phyloP scores from a whole-genome alignment of 441 rosid species.

The Aquilaria agallochum region DNA sequence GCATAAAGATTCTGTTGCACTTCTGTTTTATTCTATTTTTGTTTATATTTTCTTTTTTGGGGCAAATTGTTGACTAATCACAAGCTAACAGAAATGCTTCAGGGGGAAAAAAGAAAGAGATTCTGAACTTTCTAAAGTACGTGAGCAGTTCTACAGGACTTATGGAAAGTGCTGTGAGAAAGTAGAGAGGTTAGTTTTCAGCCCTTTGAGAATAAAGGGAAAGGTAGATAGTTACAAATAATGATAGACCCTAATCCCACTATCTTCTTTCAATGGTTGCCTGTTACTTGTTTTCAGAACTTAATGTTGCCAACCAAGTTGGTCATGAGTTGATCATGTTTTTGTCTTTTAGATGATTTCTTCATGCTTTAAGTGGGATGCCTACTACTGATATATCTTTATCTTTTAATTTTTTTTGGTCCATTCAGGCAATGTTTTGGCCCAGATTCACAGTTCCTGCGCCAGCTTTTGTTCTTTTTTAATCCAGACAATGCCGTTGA shows the following conservation, averaged over 20 bases:
- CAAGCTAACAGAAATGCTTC: constrained; percentile 81
- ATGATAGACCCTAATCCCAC: not conserved
- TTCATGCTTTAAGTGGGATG: not conserved
- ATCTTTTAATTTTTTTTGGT: constrained; percentile 17
- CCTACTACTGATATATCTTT: not conserved
- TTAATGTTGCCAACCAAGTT: not conserved
- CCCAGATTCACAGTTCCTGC: constrained; percentile 79
- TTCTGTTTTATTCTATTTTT: constrained; percentile 6
- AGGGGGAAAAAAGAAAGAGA: constrained; percentile 81
- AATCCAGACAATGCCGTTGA: constrained; percentile 56
- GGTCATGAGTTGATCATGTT: not conserved
- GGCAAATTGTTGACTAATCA: constrained; percentile 37
- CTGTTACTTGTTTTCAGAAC: not conserved
- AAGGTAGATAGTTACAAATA: constrained; percentile 61
- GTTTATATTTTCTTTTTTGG: constrained; percentile 6
- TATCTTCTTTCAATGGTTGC: not conserved
- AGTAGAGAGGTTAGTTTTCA: constrained; percentile 55
- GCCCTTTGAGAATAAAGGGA: constrained; percentile 13
- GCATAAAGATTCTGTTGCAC: constrained; percentile 14
- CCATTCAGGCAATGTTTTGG: constrained; percentile 78
- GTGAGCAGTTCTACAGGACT: constrained; percentile 57
- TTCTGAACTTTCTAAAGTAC: constrained; percentile 56
- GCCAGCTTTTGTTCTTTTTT: constrained; percentile 74
- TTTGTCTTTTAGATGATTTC: constrained; percentile 8
- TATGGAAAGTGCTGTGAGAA: constrained; percentile 66